phyloP scores from a whole-genome alignment of 371 early-diverging fungal genomes.

The Cokeromyces recurvatus region DNA sequence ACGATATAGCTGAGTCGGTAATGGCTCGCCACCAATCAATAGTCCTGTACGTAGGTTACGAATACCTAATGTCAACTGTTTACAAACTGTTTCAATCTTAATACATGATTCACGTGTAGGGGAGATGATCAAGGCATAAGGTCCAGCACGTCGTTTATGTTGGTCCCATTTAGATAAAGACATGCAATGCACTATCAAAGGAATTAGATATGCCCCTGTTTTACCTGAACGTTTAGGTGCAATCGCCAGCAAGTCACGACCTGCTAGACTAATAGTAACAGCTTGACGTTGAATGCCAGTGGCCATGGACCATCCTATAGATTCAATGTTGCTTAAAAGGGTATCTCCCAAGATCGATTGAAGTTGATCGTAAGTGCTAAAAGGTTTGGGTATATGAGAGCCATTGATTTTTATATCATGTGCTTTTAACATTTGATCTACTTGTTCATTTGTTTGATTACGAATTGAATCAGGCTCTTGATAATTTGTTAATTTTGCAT shows the following conservation, averaged over 20 bases:
- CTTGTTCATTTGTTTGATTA: constrained; percentile 19
- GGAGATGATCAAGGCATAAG: constrained; percentile 52
- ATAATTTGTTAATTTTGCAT: constrained; percentile 51
- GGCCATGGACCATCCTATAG: constrained; percentile 42
- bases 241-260: constrained; percentile 64
- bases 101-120: constrained; percentile 55
- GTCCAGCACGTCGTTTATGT: constrained; percentile 38
- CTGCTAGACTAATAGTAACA: constrained; percentile 58
- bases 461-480: constrained; percentile 34
- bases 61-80: constrained; percentile 40
- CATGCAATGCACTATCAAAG: constrained; percentile 47
- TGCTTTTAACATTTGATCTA: constrained; percentile 30
- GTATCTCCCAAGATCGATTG: constrained; percentile 24
- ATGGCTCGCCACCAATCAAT: constrained; percentile 52
- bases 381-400: constrained; percentile 42
- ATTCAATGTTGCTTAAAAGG: constrained; percentile 36
- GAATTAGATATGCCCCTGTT: constrained; percentile 51
- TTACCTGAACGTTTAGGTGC: constrained; percentile 72
- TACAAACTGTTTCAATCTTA: constrained; percentile 47
- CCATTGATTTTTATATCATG: constrained; percentile 48
- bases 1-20: constrained; percentile 49
- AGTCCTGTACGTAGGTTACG: constrained; percentile 51
- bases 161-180: constrained; percentile 37
- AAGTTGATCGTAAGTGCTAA: constrained; percentile 47
- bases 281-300: constrained; percentile 65